These are phyloP conservation scores for Geranium brycei DNA, from an alignment of 345 rosid species.

Conservation along the genomic window DNA sequence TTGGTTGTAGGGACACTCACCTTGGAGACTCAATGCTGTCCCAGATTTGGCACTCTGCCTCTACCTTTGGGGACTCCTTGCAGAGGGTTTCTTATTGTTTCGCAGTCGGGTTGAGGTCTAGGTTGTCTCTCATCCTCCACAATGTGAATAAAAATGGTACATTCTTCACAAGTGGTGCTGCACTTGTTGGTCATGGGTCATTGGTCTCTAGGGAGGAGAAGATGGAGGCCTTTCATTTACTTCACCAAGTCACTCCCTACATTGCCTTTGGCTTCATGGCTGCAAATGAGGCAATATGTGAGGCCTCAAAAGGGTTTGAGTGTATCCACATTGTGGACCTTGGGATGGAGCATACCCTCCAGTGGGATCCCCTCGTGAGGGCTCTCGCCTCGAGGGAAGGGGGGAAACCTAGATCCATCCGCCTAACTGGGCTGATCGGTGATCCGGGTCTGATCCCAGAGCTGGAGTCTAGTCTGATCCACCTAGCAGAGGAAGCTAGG, in stretches of 20 bases:
- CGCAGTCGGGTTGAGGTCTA: conserved; percentile 35
- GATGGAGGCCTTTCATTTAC: conserved; percentile 47
- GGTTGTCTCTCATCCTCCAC: conserved; percentile 31
- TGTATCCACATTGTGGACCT: conserved; percentile 38
- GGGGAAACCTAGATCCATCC: conserved; percentile 26
- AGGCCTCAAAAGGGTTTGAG: conserved; percentile 36
- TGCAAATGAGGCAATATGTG: conserved; percentile 47
- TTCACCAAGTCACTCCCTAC: conserved; percentile 48
- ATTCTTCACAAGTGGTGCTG: conserved; percentile 15
- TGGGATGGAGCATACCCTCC: conserved; percentile 44
- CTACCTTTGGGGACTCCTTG: conserved; percentile 38
- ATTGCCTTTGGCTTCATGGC: conserved; percentile 50
- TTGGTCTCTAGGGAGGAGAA: conserved; percentile 28
- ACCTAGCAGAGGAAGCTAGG: conserved; percentile 26
- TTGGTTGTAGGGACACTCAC: conserved; percentile 42
- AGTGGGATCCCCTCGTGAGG: conserved; percentile 45
- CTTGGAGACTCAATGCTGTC: conserved; percentile 35
- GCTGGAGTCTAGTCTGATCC: conserved; percentile 25
- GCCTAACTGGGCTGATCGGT: conserved; percentile 31
- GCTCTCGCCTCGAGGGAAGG: conserved; percentile 45
- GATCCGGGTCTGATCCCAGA: conserved; percentile 8
- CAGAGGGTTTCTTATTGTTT: conserved; percentile 53
- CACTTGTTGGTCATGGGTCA: conserved; percentile 8
- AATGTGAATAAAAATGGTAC: conserved; percentile 28
- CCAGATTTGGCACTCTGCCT: conserved; percentile 33